Evolutionary conservation across 1,284 basidiomycete species (phyloP), one percentile per base, ranked within the genome.

Genomic region (Cutaneotrichosporon sp.): DNA sequence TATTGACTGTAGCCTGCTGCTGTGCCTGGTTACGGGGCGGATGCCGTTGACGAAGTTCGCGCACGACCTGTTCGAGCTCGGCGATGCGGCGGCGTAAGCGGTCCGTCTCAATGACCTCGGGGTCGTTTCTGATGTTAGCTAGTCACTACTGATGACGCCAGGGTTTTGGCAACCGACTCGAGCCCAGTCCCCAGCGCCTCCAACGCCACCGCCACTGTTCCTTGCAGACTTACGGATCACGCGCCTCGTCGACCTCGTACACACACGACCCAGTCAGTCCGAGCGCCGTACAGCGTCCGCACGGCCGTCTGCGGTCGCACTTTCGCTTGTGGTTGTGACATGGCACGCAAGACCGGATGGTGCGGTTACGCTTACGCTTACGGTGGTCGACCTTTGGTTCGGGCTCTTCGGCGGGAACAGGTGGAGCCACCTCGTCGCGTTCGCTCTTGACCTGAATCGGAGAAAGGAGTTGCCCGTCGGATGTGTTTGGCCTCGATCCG

Each of bases 241-340:
- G 87, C 14, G 90, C 89, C 79, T 94, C 91, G 77, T 93, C 92
- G 64, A 93, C 90, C 75, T 94, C 91, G 72, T 94, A 94, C 0
- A 94, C 91, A 76, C 91, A 94, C 21, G 92, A 88, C 47, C 91
- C 92, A 22, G 91, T 94, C 89, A 81, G 46, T 9, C 78, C 77
- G 30, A 81, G 68, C 65, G 92, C 89, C 60, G 91, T 92, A 79
- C 91, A 93, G 62, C 91, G 84, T 69, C 90, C 88, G 79, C 91
- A 92, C n/a, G 91, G 91, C 46, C 77, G 69, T 65, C 78, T 78
- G 21, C 81, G 72, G 67, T 82, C 81, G 61, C 81, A 82, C 77
- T 92, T 94, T 73, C 91, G 84, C 82, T 94, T 94, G 62, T 92
- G 92, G 57, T 91, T 92, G 80, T 94, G 92, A 81, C 91, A 95